Base-by-base conservation (phyloP, 495 filamentous ascomycete species). In the Daldinia concentrica region DNA sequence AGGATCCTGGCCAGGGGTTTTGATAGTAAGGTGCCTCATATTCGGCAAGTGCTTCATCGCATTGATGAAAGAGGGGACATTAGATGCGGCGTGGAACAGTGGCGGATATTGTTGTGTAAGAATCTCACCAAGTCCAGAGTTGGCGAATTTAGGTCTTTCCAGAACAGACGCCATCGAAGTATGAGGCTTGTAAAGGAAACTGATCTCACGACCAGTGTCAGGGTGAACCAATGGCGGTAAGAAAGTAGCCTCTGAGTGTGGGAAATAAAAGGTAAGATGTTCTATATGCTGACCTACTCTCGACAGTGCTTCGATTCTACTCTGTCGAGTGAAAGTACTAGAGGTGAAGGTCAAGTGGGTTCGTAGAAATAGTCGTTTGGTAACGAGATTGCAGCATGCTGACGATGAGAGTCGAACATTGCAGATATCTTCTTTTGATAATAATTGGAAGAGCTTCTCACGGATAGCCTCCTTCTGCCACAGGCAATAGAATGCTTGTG, bases 21-120 rank as follows among this genome's bases (percentile, higher is more conserved):
- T 87, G 73, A 95, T 84, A 58, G 85, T 87, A 58, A 94, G 82
- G 75, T 92, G 91, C 41, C 85, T 82, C 69, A 95, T 83, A 72
- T 86, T 87, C 32, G 86, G 80, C 64, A 94, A 78, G 41, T 86
- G 77, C 17, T 84, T 83, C 69, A 94, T 85, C 50, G 90, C 90
- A 58, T 85, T 83, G 29, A 93, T 88, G 81, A 94, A 94, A 36
- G 91, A 89, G 5, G 90, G 85, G 12, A 94, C 88, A 72, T 95
- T 93, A 54, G 90, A 92, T n/a, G 92, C 91, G 4, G 92, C 90
- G 72, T 94, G 92, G 81, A 94, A 95, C 6, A 94, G 79, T 6
- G 92, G 90, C 37, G 91, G 90, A 72, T 93, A 94, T 77, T 94
- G 92, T 72, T 91, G 86, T 37, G 91, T 90, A 39, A 94, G 84